These are phyloP conservation scores for Rehmannia glutinosa DNA, from an alignment of 257 asterid species.

Conservation along the genomic window DNA sequence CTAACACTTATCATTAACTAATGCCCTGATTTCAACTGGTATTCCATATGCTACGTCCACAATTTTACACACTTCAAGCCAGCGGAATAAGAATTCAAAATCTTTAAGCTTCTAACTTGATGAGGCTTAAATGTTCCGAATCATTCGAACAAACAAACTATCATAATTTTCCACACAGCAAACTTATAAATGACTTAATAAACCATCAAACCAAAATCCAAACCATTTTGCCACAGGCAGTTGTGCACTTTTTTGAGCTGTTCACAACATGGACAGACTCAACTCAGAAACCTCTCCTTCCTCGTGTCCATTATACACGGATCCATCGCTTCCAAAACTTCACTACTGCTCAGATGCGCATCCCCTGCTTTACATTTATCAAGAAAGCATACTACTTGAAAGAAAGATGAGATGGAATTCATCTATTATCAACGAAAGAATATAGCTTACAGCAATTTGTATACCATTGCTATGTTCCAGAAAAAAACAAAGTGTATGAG, in stretches of 20 bases:
- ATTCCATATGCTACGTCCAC: too few relatives aligned
- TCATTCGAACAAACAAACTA: background rate
- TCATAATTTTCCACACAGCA: background rate
- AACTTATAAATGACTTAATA: background rate
- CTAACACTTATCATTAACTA: too few relatives aligned
- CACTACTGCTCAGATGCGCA: slow-evolving; percentile 43
- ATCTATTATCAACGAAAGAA: too few relatives aligned
- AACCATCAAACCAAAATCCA: too few relatives aligned
- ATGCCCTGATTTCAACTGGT: too few relatives aligned
- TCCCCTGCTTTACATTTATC: slow-evolving; percentile 58
- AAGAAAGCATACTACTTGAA: too few relatives aligned
- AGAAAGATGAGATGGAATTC: too few relatives aligned
- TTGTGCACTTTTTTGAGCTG: slow-evolving; percentile 63
- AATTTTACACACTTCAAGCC: too few relatives aligned
- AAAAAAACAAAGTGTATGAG: too few relatives aligned
- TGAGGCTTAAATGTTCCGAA: background rate
- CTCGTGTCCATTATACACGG: slow-evolving; percentile 70
- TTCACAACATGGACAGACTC: slow-evolving; percentile 84
- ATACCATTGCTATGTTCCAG: too few relatives aligned
- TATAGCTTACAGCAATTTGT: too few relatives aligned
- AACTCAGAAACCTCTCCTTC: slow-evolving; percentile 79
- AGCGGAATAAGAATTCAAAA: background rate
- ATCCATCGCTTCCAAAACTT: slow-evolving; percentile 65
- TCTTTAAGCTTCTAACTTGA: background rate
- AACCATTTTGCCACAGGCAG: slow-evolving; percentile 35